Evolutionary conservation across 345 rosid genomes (phyloP), one percentile per base, ranked within the genome.

Genomic region (Citrus sp.): DNA sequence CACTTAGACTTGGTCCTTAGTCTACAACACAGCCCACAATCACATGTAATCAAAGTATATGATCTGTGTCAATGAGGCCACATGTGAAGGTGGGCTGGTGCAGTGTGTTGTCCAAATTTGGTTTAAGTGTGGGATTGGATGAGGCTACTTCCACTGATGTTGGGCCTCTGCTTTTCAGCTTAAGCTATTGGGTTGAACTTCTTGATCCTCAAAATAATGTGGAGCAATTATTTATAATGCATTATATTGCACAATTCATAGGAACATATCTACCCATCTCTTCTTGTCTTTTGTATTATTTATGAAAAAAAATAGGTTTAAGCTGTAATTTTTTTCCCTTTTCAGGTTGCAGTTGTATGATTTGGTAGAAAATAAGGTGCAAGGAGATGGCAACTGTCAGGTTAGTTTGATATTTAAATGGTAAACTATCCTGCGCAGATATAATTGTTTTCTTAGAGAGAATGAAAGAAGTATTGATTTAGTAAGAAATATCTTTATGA

Each of bases 371-470:
- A 89, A 83, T 81, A 90, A 79, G 79, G 83, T 92, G 77, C 84
- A 88, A 87, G 94, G 92, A 86, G 92, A 92, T 81, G 94, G 94
- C 58, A 92, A 90, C 72, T 92, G 91, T 76, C 96, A 92, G 96
- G 93, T 92, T 82, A 75, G 87, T 61, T 70, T 12, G 58, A 21
- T 35, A 18, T 75, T 14, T 35, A 49, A 2, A 46, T 25, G 4
- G 19, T 35, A 49, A 55, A 38, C 8, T 25, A 21, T 7, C 61
- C 16, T 6, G 34, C 3, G 1, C 25, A 46, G 27, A 27, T 27
- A 49, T 4, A 13, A 4, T 6, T 59, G 16, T 37, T 38, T 59
- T 37, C 14, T 73, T 58, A 18, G 62, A 56, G 34, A 73, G 62
- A 46, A 40, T 16, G 51, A 59, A 38, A 24, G 54, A 59, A 14